Percentiles rank a stretch among this genome's conserved stretches.
phyloP scores from a whole-genome alignment of 2,329 filamentous ascomycete species.

The Hymenoscyphus repandus region DNA sequence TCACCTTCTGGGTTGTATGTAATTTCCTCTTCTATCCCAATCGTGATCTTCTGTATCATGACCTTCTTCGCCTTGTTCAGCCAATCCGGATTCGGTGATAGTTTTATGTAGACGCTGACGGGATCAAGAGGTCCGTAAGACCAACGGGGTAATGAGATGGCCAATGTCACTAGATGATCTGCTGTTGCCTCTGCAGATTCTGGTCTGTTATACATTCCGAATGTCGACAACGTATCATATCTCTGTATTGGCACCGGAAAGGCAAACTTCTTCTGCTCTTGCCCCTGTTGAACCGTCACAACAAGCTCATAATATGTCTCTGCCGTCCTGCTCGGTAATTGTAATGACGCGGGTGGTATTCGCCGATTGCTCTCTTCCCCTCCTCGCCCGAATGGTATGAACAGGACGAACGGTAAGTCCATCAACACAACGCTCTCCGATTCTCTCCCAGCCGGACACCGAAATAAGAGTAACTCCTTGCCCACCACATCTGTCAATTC shows the following conservation, averaged over 20 bases:
- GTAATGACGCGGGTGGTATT: constrained; percentile 87
- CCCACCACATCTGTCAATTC: constrained; percentile 91
- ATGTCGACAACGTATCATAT: constrained; percentile 95
- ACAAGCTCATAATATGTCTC: constrained; percentile 97
- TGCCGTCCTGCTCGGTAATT: constrained; percentile 85
- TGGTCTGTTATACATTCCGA: constrained; percentile 98
- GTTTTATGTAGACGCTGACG: constrained; percentile 91
- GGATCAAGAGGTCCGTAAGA: constrained; percentile 94
- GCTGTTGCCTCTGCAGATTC: constrained; percentile 80
- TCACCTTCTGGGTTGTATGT: constrained; percentile 98
- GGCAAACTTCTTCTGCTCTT: constrained; percentile 81
- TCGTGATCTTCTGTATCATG: constrained; percentile 88
- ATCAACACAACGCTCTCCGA: constrained; percentile 87
- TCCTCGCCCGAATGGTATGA: constrained; percentile 90
- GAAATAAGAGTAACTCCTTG: constrained; percentile 89
- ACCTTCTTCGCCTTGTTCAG: constrained; percentile 84
- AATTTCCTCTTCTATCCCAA: constrained; percentile 93
- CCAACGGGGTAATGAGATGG: constrained; percentile 89
- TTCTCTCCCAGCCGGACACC: constrained; percentile 77
- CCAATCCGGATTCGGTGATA: constrained; percentile 90
- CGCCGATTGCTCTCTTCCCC: constrained; percentile 85
- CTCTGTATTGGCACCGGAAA: constrained; percentile 88
- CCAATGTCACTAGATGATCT: constrained; percentile 86
- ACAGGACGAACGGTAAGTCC: constrained; percentile 95
- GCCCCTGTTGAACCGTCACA: constrained; percentile 89